Base-by-base conservation (phyloP, 257 asterid genomes). In the Galeopsis tetrahit region DNA sequence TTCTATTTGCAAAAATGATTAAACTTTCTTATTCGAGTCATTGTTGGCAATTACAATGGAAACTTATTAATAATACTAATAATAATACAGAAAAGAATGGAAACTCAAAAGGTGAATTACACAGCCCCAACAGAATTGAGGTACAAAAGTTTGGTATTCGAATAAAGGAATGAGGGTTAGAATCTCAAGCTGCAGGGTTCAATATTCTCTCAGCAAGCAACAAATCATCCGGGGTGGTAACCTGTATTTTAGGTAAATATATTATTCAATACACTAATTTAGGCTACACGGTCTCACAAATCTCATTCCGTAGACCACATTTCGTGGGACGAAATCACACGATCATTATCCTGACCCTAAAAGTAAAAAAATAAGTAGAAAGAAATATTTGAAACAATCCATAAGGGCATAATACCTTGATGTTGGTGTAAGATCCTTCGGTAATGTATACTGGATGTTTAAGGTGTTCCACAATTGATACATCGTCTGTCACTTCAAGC, bases 401-500 rank as follows among this genome's bases (percentile, higher is more conserved):
- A 49, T 31, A 51, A 17, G 34, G 61, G 13, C 61, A 17, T 81
- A 94, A 17, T 81, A 94, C 99, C 99, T 95, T 95, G 81, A 95
- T 92, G 85, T 95, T 95, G 70, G 99, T 90, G 89, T 95, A 95
- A 69, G 96, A 95, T 80, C 98, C 99, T 77, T 90, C 85, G 2
- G 99, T 90, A 39, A 95, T 92, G 81, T 90, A 95, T 14, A 92
- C 99, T 4, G 97, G 99, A 82, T 92, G 99, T 66, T 75, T 87
- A n/a, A 92, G 92, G 83, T 88, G 86, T 88, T 95, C 98, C 70
- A 95, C 97, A 1, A 95, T 92, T 28, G 99, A 95, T 57, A 95
- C 99, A 79, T 95, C 99, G 72, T 95, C 99, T 0, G 99, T 92
- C 14, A 95, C 99, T 89, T 95, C 99, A 56, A 95, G 96, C 28